A percentile compares a stretch with the other conserved stretches of the same genome.
Conservation (phyloP, 768 basidiomycete species). For the Auricularia auricula-judae region DNA sequence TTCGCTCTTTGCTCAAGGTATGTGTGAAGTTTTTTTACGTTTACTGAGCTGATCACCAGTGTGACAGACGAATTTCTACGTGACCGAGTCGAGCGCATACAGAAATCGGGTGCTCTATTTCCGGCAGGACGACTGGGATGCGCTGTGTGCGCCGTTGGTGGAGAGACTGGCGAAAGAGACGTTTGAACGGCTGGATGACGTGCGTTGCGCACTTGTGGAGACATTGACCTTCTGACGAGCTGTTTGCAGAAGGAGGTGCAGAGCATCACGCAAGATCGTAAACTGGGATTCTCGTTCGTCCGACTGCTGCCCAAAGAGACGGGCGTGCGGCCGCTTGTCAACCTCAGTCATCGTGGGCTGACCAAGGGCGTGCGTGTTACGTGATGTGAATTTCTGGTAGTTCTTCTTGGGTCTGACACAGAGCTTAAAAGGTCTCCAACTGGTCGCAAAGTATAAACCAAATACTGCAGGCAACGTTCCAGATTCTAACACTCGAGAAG, state of each 20-base stretch:
- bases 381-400: too few relatives aligned
- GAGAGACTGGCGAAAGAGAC: slow-evolving; percentile 59
- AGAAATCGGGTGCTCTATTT: slow-evolving; percentile 82
- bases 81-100: slow-evolving; percentile 83
- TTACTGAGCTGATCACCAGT: neutral
- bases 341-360: slow-evolving; percentile 40
- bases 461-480: slow-evolving; percentile 72
- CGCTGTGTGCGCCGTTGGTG: slow-evolving; percentile 70
- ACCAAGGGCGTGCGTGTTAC: neutral
- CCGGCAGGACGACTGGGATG: slow-evolving; percentile 89
- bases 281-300: slow-evolving; percentile 74
- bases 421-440: slow-evolving; percentile 1
- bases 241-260: slow-evolving; percentile 45
- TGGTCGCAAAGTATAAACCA: slow-evolving; percentile 71
- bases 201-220: slow-evolving; percentile 21
- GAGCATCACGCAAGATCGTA: slow-evolving; percentile 58
- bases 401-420: too few relatives aligned
- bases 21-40: slow-evolving; percentile 9
- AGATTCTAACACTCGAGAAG: slow-evolving; percentile 81
- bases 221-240: neutral
- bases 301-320: slow-evolving; percentile 89
- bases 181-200: slow-evolving; percentile 61
- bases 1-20: slow-evolving; percentile 71
- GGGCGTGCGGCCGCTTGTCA: slow-evolving; percentile 91
- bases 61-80: slow-evolving; percentile 78